Base-by-base conservation (phyloP, 148 eudicot species). In the Fallopia convolvulus region DNA sequence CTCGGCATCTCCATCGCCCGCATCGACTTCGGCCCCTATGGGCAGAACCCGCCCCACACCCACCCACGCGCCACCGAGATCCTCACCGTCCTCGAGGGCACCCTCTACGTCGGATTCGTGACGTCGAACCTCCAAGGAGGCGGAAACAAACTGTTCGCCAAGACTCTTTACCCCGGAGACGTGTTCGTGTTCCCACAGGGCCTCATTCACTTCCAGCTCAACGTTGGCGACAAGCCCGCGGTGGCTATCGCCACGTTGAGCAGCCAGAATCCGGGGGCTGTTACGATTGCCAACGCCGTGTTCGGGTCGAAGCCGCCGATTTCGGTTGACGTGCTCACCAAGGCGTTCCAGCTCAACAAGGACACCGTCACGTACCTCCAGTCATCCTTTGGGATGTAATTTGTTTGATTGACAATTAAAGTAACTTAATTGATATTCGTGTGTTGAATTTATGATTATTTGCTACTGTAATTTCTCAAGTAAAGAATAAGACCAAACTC, bases 61-160 rank as follows among this genome's bases (percentile, higher is more conserved):
- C 81, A 82, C 76, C 84, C 84, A 10, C 85, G 85, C 20, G 85
- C 78, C 65, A 21, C 82, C 41, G 85, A 83, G 72, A 63, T 83
- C 13, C 70, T 83, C 20, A 78, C 81, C 1, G 81, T 82, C 39
- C 63, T 82, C 14, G 79, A 82, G 66, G 84, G 84, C 1, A 79
- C 79, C 30, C 63, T 82, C 2, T 55, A 56, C 14, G 84, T 82
- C 13, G 84, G 84, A 1, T 82, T 82, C 11, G 81, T 82, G n/a
- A 75, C 84, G 2, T 76, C 81, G 30, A 80, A 79, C 68, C 79
- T 77, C 14, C 63, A 26, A 50, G 21, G 41, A 1, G 63, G 77
- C 13, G 79, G 77, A 8, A 82, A 82, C 72, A 26, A 26, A 1
- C 30, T 26, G 11, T 55, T 78, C n/a, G 40, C 74, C 18, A 82